Conservation (phyloP, 176 grass and related monocot species). For the Alopecurus myosuroides region DNA sequence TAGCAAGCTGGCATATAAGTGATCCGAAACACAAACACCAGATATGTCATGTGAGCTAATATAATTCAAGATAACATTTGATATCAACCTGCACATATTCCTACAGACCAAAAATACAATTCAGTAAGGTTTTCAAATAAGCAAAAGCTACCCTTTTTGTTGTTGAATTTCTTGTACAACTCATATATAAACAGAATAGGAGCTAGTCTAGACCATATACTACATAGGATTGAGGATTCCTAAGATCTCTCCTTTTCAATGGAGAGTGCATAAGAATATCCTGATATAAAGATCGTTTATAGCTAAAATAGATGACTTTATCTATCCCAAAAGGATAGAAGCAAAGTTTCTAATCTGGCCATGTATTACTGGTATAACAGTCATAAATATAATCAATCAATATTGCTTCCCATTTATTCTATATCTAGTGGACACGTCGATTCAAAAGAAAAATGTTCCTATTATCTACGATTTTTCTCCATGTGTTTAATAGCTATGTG, state of each 20-base stretch:
- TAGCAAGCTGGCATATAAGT: not conserved
- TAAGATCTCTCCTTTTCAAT: not conserved
- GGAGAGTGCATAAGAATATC: not conserved
- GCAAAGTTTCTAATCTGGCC: not conserved
- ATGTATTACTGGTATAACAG: not conserved
- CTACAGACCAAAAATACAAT: not conserved
- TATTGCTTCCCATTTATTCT: not conserved
- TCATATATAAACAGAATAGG: not conserved
- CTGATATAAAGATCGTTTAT: not conserved
- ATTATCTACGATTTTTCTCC: not conserved
- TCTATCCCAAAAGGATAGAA: not conserved
- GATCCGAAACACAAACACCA: not conserved
- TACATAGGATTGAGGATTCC: not conserved
- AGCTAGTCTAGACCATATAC: not conserved
- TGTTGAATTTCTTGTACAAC: not conserved
- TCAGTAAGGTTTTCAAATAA: not conserved
- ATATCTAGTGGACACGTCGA: not conserved
- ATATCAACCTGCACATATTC: not conserved
- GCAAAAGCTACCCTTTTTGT: not conserved
- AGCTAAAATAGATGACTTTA: not conserved
- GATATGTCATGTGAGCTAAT: not conserved
- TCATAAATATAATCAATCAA: not conserved
- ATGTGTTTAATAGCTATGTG: too few species aligned
- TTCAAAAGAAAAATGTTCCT: not conserved
- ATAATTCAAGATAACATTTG: not conserved